Percentiles rank a stretch among this genome's conserved stretches.
phyloP scores from a whole-genome alignment of 495 filamentous ascomycete genomes.

The Hypoxylon perforatum region DNA sequence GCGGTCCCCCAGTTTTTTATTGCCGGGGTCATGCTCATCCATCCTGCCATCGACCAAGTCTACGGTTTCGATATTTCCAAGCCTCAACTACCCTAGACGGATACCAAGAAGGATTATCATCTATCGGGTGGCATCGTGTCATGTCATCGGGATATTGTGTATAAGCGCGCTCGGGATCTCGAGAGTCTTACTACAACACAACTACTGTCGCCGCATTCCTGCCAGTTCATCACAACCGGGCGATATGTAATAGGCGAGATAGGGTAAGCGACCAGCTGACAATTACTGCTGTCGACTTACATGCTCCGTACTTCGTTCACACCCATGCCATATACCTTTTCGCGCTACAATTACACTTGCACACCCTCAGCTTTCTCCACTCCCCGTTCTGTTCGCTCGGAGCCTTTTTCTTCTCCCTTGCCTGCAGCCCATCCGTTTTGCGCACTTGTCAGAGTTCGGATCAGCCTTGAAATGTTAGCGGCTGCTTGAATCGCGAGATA shows the following conservation, averaged over 20 bases:
- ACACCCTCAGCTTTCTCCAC: constrained; percentile 36
- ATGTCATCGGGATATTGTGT: constrained; percentile 31
- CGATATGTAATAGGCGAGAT: constrained; percentile 13
- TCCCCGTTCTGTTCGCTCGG: constrained; percentile 16
- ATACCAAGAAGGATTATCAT: constrained; percentile 20
- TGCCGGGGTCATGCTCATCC: constrained; percentile 13
- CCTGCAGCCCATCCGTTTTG: constrained; percentile 18
- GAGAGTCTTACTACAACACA: constrained; percentile 35
- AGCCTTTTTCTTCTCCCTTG: constrained; percentile 31
- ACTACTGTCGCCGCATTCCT: constrained; percentile 40
- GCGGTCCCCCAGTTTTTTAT: constrained; percentile 24
- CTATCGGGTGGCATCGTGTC: constrained; percentile 16
- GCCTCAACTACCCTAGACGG: constrained; percentile 2
- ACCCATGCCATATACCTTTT: background rate
- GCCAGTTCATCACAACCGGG: constrained; percentile 30
- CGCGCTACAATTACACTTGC: constrained; percentile 7
- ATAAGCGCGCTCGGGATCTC: constrained; percentile 27
- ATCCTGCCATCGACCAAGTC: constrained; percentile 29
- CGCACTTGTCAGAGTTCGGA: constrained; percentile 19
- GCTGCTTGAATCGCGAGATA: constrained; percentile 27
- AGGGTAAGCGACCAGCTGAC: constrained; percentile 36
- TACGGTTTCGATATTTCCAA: background rate
- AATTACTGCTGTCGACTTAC: constrained; percentile 14
- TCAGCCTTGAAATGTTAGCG: constrained; percentile 20
- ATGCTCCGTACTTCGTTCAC: background rate